phyloP scores from a whole-genome alignment of 352 stramenopile species.

The Lagenidium giganteum region DNA sequence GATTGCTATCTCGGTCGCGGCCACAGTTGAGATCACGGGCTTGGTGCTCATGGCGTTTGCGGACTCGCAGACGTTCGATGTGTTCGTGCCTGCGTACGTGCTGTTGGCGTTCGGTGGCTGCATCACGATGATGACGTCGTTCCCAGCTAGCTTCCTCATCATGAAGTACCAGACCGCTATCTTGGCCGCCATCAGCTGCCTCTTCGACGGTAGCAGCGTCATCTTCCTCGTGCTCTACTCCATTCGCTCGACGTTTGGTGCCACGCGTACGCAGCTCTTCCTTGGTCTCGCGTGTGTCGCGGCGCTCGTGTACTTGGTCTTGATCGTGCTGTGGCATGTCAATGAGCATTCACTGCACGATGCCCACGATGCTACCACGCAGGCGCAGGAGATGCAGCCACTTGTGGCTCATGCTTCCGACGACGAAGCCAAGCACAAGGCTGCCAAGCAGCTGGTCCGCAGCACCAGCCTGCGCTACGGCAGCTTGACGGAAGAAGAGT shows the following conservation, averaged over 20 bases:
- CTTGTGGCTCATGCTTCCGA: too few relatives aligned
- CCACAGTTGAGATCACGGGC: constrained; percentile 54
- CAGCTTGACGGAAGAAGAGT: too few relatives aligned
- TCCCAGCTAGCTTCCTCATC: constrained; percentile 67
- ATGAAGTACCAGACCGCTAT: constrained; percentile 72
- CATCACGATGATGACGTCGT: constrained; percentile 82
- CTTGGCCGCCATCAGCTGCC: constrained; percentile 69
- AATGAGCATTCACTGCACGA: constrained; percentile 56
- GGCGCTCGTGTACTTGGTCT: constrained; percentile 31
- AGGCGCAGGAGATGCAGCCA: too few relatives aligned
- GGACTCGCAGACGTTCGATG: constrained; percentile 66
- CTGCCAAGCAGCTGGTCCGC: constrained; percentile 5
- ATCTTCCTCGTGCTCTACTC: constrained; percentile 69
- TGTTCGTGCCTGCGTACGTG: constrained; percentile 69
- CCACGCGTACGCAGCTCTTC: constrained; percentile 43
- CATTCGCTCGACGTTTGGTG: constrained; percentile 38
- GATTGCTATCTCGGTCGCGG: constrained; percentile 38
- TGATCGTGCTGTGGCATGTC: constrained; percentile 64
- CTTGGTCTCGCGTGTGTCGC: constrained; percentile 36
- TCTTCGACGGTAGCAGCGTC: constrained; percentile 73
- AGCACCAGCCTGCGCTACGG: not conserved
- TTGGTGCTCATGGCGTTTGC: constrained; percentile 54
- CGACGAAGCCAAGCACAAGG: constrained; percentile 20
- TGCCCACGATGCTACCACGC: too few relatives aligned
- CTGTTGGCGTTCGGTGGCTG: constrained; percentile 64